These are phyloP conservation scores for Starmerella etchellsii DNA, from an alignment of 805 yeast species.

Conservation along the genomic window DNA sequence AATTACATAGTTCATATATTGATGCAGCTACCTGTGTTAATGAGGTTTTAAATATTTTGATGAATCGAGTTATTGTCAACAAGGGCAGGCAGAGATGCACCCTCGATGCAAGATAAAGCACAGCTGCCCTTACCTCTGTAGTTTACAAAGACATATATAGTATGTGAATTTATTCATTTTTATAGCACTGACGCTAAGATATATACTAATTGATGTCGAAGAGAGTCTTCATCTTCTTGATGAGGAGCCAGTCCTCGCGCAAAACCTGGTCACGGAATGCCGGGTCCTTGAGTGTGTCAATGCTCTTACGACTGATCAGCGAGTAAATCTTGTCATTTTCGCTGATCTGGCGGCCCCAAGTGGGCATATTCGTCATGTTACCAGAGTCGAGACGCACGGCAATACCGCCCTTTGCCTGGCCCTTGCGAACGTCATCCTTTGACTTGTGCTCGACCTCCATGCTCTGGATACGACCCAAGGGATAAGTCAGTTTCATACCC, in stretches of 20 bases:
- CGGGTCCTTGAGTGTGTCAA: conserved; percentile 95
- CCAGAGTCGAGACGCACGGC: conserved; percentile 88
- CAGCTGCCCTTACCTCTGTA: too few relatives aligned
- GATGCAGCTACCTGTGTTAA: not conserved
- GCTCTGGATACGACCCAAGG: conserved; percentile 79
- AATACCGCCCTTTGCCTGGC: conserved; percentile 94
- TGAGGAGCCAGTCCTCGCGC: conserved; percentile 89
- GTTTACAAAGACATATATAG: too few relatives aligned
- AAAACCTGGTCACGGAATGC: conserved; percentile 92
- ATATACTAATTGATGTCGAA: conserved; percentile 76
- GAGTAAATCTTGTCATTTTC: conserved; percentile 85
- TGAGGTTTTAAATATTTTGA: not conserved
- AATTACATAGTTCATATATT: not conserved
- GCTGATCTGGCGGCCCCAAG: conserved; percentile 98
- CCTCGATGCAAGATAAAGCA: too few relatives aligned
- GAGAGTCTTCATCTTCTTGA: conserved; percentile 75
- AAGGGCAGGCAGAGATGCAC: too few relatives aligned
- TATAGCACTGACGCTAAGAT: too few relatives aligned
- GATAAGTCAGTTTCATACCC: conserved; percentile 52
- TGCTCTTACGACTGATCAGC: conserved; percentile 75
- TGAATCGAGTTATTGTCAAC: not conserved
- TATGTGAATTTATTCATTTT: too few relatives aligned
- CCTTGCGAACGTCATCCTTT: conserved; percentile 68
- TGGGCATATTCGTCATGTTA: conserved; percentile 83
- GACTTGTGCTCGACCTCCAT: conserved; percentile 92